phyloP scores from a whole-genome alignment of 1,284 basidiomycete species.

The Trametes versicolor region DNA sequence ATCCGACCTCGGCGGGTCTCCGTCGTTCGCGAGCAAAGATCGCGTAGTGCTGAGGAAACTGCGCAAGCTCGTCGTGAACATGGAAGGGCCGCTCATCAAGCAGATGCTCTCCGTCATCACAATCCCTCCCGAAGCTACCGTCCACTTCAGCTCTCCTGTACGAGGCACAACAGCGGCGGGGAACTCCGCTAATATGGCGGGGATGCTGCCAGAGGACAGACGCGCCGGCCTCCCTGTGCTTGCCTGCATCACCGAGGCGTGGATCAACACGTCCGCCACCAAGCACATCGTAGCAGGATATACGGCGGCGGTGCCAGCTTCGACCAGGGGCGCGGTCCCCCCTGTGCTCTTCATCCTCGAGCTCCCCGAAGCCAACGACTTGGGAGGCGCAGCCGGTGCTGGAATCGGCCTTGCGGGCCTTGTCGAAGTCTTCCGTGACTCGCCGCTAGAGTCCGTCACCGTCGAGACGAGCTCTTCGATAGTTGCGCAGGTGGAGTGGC shows the following conservation, averaged over 20 bases:
- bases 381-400: not conserved
- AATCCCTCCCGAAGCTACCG: not conserved
- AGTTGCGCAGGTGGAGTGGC: too few relatives aligned
- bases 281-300: too few relatives aligned
- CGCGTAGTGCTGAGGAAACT: not conserved
- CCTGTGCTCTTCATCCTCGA: not conserved
- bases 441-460: not conserved
- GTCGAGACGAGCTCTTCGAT: not conserved
- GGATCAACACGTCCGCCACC: too few relatives aligned
- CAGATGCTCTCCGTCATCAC: not conserved
- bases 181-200: not conserved
- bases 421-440: not conserved
- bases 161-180: not conserved
- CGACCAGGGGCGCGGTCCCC: not conserved
- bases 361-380: not conserved
- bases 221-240: not conserved
- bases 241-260: too few relatives aligned
- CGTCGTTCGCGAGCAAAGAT: not conserved
- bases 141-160: not conserved
- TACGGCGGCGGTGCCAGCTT: too few relatives aligned
- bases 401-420: not conserved
- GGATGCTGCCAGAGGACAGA: not conserved
- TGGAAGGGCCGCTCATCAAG: not conserved
- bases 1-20: not conserved
- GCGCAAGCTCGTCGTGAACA: not conserved